Evolutionary conservation across 352 stramenopile genomes (phyloP), one percentile per base, ranked within the genome.

Genomic region (Pythium brassicae): DNA sequence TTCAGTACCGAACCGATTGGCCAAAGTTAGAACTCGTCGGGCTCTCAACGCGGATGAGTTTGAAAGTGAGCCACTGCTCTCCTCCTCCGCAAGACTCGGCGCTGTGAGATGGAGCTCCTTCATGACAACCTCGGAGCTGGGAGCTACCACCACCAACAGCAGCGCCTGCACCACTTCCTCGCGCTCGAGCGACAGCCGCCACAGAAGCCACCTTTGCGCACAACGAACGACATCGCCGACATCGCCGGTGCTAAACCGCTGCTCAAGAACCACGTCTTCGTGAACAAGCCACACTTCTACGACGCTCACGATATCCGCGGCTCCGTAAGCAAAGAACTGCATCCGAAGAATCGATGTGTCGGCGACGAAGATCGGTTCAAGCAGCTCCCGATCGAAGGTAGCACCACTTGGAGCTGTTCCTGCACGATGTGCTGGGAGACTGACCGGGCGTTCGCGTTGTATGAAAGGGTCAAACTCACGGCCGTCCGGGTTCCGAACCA

Each of bases 221-320:
- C 55, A 14, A 87, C 81, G 54, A 89, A 91, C 63, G 65, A 87
- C 47, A 68, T 91, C 43, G 76, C 74, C 7, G 81, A 91, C 50
- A 91, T 91, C 42, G 37, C 55, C 9, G 78, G 78, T 37, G 59
- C 81, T 7, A 56, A 61, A 14, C 72, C 76, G 19, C 37, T 79
- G 62, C 64, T 89, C 22, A 87, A 89, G 48, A 72, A 72, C 57
- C 76, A 82, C 65, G 66, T 81, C 40, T 86, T 73, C 53, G 65
- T 76, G 9, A 72, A 90, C 65, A 90, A 88, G 42, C 74, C 69
- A 14, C 78, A 89, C 49, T 86, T 81, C 63, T 71, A 87, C 65
- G 75, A 84, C 22, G 57, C 74, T 17, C 58, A 76, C 14, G 76
- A 88, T 46, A 84, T 91, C 57, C 55, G 63, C n/a, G 76, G 78